These are phyloP conservation scores for Hydnomerulius pinastri DNA, from an alignment of 768 basidiomycete species.

Conservation along the genomic window DNA sequence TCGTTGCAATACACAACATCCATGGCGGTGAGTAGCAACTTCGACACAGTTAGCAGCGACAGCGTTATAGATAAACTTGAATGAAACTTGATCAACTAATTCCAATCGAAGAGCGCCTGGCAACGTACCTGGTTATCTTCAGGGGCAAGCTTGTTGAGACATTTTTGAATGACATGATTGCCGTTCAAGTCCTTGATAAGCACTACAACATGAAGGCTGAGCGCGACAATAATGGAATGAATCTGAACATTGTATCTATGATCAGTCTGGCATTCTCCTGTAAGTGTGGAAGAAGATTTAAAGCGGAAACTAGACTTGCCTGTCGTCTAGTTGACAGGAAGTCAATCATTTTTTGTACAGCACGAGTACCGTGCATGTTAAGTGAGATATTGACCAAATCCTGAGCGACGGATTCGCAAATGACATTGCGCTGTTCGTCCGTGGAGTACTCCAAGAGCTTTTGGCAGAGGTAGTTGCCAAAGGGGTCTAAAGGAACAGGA, in stretches of 20 bases:
- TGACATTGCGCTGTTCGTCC: conserved; percentile 94
- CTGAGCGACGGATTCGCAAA: conserved; percentile 96
- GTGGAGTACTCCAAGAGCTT: conserved; percentile 96
- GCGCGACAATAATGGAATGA: conserved; percentile 92
- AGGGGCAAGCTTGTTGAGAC: conserved; percentile 94
- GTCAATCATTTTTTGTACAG: conserved; percentile 99
- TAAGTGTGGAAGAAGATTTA: conserved; percentile 51
- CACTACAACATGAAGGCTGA: conserved; percentile 97
- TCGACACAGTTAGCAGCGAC: conserved; percentile 99
- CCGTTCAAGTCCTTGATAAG: conserved; percentile 99
- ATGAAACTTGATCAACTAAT: background rate
- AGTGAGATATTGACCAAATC: conserved; percentile 97
- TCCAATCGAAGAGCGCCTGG: background rate
- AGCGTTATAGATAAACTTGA: conserved; percentile 97
- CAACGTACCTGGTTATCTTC: conserved; percentile 91
- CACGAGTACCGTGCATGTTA: conserved; percentile 99
- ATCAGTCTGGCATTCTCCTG: conserved; percentile 67
- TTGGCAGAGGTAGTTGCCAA: conserved; percentile 99
- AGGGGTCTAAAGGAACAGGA: conserved; percentile 70
- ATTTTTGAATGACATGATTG: conserved; percentile 99
- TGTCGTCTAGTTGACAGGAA: conserved; percentile 94
- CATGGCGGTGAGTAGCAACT: conserved; percentile 96
- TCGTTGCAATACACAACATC: conserved; percentile 96
- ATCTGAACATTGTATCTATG: conserved; percentile 87
- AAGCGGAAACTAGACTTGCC: conserved; percentile 53